phyloP scores from a whole-genome alignment of 116 monocot species.

The Trichopus zeylanicus region DNA sequence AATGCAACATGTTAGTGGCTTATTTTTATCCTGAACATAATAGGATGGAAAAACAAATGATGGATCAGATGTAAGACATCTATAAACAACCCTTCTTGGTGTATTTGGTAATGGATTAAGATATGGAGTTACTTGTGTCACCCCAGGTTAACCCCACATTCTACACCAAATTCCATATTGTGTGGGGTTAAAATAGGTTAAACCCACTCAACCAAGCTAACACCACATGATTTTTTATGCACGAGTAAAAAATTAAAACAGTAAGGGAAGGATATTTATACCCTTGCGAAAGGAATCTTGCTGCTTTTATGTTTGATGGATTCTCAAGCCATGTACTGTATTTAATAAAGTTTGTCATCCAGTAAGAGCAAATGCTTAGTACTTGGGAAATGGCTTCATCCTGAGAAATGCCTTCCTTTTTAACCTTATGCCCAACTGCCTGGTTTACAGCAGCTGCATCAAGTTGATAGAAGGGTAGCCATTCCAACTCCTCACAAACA shows the following conservation, averaged over 20 bases:
- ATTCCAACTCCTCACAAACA: constrained; percentile 94
- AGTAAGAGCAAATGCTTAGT: constrained; percentile 82
- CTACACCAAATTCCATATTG: too few species aligned
- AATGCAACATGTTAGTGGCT: background rate
- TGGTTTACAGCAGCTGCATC: constrained; percentile 17
- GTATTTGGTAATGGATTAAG: too few species aligned
- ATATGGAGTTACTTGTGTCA: too few species aligned
- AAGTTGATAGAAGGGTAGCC: constrained; percentile 84
- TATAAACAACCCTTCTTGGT: too few species aligned
- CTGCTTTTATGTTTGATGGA: constrained; percentile 92
- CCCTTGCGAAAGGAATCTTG: constrained; percentile 86
- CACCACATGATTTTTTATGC: too few species aligned
- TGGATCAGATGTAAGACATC: constrained; percentile 2
- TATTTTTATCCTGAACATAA: background rate
- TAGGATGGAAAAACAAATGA: background rate
- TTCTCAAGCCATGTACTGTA: constrained; percentile 87
- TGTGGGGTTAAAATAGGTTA: too few species aligned
- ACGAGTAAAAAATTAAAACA: constrained; percentile 3
- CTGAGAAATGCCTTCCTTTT: constrained; percentile 24
- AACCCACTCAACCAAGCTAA: too few species aligned
- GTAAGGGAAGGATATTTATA: constrained; percentile 13
- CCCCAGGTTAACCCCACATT: too few species aligned
- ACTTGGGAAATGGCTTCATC: constrained; percentile 49
- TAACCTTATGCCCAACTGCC: constrained; percentile 33
- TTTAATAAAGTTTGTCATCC: constrained; percentile 94